Percentiles rank a stretch among this genome's conserved stretches.
These are phyloP conservation scores for Theileria sp. DNA, from an alignment of 169 alveolate genomes.

Conservation along the genomic window DNA sequence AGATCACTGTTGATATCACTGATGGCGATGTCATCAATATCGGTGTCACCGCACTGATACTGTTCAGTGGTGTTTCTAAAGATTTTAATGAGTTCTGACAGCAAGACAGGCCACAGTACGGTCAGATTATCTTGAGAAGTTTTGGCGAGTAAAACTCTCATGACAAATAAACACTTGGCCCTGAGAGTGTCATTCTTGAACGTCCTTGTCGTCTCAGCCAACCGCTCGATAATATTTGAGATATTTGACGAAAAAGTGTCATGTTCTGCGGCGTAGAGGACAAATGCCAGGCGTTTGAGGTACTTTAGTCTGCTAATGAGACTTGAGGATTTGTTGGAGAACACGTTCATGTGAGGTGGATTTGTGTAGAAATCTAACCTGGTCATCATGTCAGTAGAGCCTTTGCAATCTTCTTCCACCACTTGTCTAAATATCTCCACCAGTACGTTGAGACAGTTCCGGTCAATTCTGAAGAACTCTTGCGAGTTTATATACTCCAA, in stretches of 20 bases:
- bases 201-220: slow-evolving; percentile 45
- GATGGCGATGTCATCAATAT: background rate
- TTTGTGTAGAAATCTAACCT: slow-evolving; percentile 47
- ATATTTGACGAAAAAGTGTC: slow-evolving; percentile 57
- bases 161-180: slow-evolving; percentile 43
- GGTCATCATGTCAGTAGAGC: slow-evolving; percentile 39
- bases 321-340: slow-evolving; percentile 36
- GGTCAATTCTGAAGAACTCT: slow-evolving; percentile 51
- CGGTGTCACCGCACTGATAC: background rate
- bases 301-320: slow-evolving; percentile 35
- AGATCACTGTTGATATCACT: background rate
- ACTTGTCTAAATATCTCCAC: slow-evolving; percentile 34
- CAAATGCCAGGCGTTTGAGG: slow-evolving; percentile 63
- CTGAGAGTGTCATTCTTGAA: slow-evolving; percentile 47
- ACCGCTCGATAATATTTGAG: slow-evolving; percentile 57
- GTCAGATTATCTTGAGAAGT: slow-evolving; percentile 61
- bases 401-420: slow-evolving; percentile 59
- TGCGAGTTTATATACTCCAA: slow-evolving; percentile 47
- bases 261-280: slow-evolving; percentile 55
- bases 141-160: slow-evolving; percentile 61
- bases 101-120: slow-evolving; percentile 65
- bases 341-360: slow-evolving; percentile 57
- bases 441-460: slow-evolving; percentile 38
- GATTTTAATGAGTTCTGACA: slow-evolving; percentile 64
- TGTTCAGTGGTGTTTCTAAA: slow-evolving; percentile 36